Percentiles rank a stretch among this genome's conserved stretches.
These are phyloP conservation scores for Themeda triandra DNA, from an alignment of 176 grass and related monocot species.

Conservation along the genomic window DNA sequence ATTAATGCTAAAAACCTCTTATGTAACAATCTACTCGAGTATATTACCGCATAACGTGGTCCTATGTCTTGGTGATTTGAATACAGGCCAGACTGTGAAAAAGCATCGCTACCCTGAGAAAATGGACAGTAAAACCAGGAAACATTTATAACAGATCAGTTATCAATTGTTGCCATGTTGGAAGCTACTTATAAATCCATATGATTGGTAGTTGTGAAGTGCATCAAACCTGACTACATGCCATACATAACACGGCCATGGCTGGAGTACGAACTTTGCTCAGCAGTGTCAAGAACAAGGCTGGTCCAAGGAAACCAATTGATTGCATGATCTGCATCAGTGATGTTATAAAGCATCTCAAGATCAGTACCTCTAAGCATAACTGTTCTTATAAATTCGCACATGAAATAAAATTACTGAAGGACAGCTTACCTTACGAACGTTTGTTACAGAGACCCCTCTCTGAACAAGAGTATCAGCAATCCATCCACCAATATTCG, in stretches of 20 bases:
- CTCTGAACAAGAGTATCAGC: slow-evolving; percentile 83
- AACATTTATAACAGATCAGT: background rate
- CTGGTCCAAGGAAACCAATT: slow-evolving; percentile 92
- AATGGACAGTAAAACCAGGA: background rate
- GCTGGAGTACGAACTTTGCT: slow-evolving; percentile 67
- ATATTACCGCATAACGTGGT: slow-evolving; percentile 83
- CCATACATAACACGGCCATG: slow-evolving; percentile 89
- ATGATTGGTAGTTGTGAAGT: slow-evolving; percentile 10
- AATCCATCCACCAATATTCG: slow-evolving; percentile 95
- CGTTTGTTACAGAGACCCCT: slow-evolving; percentile 79
- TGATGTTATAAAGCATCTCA: background rate
- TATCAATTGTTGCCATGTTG: background rate
- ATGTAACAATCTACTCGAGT: background rate
- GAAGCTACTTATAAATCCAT: background rate
- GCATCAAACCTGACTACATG: slow-evolving; percentile 86
- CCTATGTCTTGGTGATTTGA: slow-evolving; percentile 98
- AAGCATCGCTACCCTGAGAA: slow-evolving; percentile 78
- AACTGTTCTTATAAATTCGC: background rate
- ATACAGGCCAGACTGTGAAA: slow-evolving; percentile 95
- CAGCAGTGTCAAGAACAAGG: slow-evolving; percentile 78
- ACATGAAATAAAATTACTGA: background rate
- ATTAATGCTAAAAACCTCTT: background rate
- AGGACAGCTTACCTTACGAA: slow-evolving; percentile 70
- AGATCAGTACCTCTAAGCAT: background rate
- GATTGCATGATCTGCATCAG: slow-evolving; percentile 89